Conservation (phyloP, 345 rosid genomes). For the Turritis glabra region DNA sequence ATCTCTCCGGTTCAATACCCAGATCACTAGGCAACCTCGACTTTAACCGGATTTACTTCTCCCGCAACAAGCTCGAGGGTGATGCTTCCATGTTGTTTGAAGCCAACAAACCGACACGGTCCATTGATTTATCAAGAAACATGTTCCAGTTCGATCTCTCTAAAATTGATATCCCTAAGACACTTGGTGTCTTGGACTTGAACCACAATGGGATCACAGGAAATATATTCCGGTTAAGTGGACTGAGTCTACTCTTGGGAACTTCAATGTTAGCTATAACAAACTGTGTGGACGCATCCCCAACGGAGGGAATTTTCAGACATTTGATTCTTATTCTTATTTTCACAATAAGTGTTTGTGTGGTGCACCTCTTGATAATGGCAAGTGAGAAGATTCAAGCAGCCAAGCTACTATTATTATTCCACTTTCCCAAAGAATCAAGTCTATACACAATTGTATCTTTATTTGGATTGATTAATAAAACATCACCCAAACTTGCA, state of each 20-base stretch:
- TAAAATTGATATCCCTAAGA: slow-evolving; percentile 42
- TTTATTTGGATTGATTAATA: not conserved
- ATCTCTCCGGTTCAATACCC: slow-evolving; percentile 63
- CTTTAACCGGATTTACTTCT: slow-evolving; percentile 50
- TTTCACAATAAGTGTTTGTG: slow-evolving; percentile 79
- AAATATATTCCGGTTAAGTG: slow-evolving; percentile 51
- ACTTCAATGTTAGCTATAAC: slow-evolving; percentile 74
- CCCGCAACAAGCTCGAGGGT: slow-evolving; percentile 63
- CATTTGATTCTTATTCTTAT: slow-evolving; percentile 49
- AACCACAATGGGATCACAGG: slow-evolving; percentile 72
- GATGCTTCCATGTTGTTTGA: slow-evolving; percentile 72
- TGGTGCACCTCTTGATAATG: slow-evolving; percentile 62
- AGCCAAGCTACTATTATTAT: not conserved
- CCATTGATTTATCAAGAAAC: slow-evolving; percentile 62
- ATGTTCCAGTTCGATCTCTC: slow-evolving; percentile 59
- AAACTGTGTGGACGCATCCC: slow-evolving; percentile 71
- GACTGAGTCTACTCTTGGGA: slow-evolving; percentile 43
- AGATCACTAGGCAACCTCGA: slow-evolving; percentile 52
- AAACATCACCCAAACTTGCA: not conserved
- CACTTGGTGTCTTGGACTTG: slow-evolving; percentile 53
- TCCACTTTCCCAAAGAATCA: not conserved
- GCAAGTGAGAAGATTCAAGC: slow-evolving; percentile 37
- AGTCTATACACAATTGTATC: not conserved
- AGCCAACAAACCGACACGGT: slow-evolving; percentile 43
- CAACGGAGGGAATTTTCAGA: slow-evolving; percentile 60